Conservation (phyloP, 768 basidiomycete species). For the Tricholoma saponaceum region DNA sequence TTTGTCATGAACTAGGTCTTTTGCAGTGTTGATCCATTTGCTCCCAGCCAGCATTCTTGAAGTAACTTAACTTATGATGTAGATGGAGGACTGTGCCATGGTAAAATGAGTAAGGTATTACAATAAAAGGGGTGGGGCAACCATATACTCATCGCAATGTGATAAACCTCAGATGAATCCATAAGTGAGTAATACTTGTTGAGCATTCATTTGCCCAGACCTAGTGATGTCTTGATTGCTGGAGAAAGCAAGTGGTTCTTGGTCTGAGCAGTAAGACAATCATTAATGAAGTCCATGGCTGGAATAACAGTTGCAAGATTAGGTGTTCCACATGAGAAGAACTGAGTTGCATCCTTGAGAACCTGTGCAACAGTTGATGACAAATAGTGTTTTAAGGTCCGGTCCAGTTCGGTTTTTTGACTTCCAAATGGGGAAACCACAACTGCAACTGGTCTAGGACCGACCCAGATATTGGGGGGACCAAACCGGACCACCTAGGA, state of each 20-base stretch:
- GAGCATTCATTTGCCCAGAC: slow-evolving; percentile 19
- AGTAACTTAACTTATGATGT: slow-evolving; percentile 3
- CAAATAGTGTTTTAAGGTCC: too few relatives aligned
- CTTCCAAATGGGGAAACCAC: too few relatives aligned
- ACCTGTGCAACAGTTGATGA: slow-evolving; percentile 15
- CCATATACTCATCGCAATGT: background rate
- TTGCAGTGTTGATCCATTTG: slow-evolving; percentile 21
- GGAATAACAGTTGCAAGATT: slow-evolving; percentile 29
- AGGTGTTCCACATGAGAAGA: slow-evolving; percentile 23
- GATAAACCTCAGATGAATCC: slow-evolving; percentile 13
- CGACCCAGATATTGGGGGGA: too few relatives aligned
- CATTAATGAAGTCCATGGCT: slow-evolving; percentile 31
- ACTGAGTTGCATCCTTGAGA: slow-evolving; percentile 27
- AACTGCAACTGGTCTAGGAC: too few relatives aligned
- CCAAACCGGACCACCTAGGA: too few relatives aligned
- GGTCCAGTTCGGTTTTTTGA: too few relatives aligned
- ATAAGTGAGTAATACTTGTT: slow-evolving; percentile 23
- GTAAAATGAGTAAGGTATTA: background rate
- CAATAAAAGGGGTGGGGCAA: background rate
- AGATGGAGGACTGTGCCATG: slow-evolving; percentile 6
- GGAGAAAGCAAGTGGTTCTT: slow-evolving; percentile 3
- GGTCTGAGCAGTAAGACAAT: slow-evolving; percentile 4
- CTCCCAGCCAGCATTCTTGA: slow-evolving; percentile 17
- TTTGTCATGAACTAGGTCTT: slow-evolving; percentile 14
- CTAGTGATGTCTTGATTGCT: slow-evolving; percentile 16